Evolutionary conservation across 108 stramenopile species (phyloP).

Genomic region (Skeletonema grethae): DNA sequence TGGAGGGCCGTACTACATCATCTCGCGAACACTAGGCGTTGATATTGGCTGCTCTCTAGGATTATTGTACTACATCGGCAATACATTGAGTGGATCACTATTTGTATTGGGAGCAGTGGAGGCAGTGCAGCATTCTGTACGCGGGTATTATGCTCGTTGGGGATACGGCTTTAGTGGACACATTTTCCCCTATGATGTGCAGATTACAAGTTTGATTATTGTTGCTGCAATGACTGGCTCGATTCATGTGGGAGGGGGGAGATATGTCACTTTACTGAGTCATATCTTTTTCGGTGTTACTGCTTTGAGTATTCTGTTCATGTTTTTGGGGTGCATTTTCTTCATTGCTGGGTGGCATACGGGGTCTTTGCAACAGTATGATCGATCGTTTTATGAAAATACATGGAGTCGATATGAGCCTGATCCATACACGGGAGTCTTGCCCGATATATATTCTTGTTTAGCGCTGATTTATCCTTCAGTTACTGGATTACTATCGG

Average conservation of each 20-base stretch:
- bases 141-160: constrained; percentile 34
- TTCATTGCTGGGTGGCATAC: constrained; percentile 44
- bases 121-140: constrained; percentile 59
- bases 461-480: constrained; percentile 80
- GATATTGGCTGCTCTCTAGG: constrained; percentile 78
- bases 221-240: constrained; percentile 42
- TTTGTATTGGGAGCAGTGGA: constrained; percentile 82
- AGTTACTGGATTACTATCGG: constrained; percentile 86
- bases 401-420: constrained; percentile 41
- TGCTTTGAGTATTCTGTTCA: constrained; percentile 47
- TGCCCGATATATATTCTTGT: constrained; percentile 63
- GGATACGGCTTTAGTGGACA: constrained; percentile 39
- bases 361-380: constrained; percentile 43
- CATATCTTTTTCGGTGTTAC: constrained; percentile 62
- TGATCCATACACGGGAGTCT: constrained; percentile 71
- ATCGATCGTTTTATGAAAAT: constrained; percentile 54
- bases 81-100: constrained; percentile 60
- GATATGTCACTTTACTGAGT: constrained; percentile 55
- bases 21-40: constrained; percentile 64
- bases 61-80: constrained; percentile 76
- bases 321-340: constrained; percentile 52
- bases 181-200: constrained; percentile 51
- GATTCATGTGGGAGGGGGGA: constrained; percentile 58
- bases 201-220: constrained; percentile 43
- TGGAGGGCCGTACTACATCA: constrained; percentile 88